Evolutionary conservation across 2,329 filamentous ascomycete species (phyloP).

Genomic region (Diaporthe humulicola): DNA sequence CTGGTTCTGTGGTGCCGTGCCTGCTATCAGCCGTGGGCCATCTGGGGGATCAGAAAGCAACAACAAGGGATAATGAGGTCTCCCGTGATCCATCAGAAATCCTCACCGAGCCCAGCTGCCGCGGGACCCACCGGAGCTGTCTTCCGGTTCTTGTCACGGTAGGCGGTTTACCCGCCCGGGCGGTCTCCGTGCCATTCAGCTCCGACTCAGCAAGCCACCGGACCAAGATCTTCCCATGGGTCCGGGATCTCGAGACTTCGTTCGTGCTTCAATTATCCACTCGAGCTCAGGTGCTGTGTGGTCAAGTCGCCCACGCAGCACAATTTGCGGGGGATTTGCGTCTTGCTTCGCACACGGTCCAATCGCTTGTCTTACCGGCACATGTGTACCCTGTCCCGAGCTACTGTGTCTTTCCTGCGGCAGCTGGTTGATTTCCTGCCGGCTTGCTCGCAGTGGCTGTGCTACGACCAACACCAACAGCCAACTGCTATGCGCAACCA

Average conservation of each 20-base stretch:
- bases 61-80: neutral
- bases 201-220: conserved; percentile 21
- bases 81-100: conserved; percentile 10
- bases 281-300: neutral
- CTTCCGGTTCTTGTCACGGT: conserved; percentile 27
- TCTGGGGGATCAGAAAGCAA: neutral
- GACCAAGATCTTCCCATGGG: neutral
- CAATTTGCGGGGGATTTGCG: conserved; percentile 24
- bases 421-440: neutral
- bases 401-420: conserved; percentile 12
- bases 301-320: conserved; percentile 5
- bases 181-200: conserved; percentile 8
- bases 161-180: neutral
- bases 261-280: neutral
- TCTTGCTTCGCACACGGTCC: conserved; percentile 31
- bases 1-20: neutral
- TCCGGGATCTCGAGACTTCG: neutral
- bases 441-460: conserved; percentile 33
- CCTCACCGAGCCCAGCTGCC: neutral
- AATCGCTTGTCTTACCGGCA: conserved; percentile 31
- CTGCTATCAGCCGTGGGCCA: neutral
- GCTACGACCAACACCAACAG: conserved; percentile 25
- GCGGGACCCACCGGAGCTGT: conserved; percentile 9
- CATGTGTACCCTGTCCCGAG: neutral
- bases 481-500: conserved; percentile 24